Evolutionary conservation across 1,284 basidiomycete genomes (phyloP).

Genomic region (Ustilago crameri): DNA sequence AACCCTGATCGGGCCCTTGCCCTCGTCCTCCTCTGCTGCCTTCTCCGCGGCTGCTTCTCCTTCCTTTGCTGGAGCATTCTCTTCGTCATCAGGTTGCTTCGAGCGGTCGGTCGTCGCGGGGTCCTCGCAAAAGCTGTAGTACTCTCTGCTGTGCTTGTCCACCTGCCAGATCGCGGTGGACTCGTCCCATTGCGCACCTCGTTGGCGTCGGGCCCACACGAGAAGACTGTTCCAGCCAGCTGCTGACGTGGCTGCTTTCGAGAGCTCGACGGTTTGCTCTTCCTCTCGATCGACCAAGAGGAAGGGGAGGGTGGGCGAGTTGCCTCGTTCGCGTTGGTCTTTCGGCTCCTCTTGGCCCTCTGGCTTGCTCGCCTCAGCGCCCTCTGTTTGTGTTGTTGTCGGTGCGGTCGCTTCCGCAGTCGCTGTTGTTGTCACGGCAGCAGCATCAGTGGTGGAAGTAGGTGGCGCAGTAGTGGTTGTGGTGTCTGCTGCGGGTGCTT

Average conservation of each 20-base stretch:
- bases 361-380: background rate
- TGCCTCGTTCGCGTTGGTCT: slow-evolving; percentile 26
- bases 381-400: background rate
- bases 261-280: slow-evolving; percentile 28
- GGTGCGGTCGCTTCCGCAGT: background rate
- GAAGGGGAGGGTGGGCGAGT: slow-evolving; percentile 38
- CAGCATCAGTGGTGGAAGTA: background rate
- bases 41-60: background rate
- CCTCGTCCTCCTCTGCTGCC: slow-evolving; percentile 15
- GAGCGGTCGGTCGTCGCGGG: slow-evolving; percentile 25
- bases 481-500: background rate
- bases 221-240: slow-evolving; percentile 62
- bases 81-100: slow-evolving; percentile 14
- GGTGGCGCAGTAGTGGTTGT: background rate
- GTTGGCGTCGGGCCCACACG: slow-evolving; percentile 54
- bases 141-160: slow-evolving; percentile 42
- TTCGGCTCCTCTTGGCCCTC: slow-evolving; percentile 2
- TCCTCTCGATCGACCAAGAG: slow-evolving; percentile 24
- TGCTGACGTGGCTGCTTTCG: slow-evolving; percentile 51
- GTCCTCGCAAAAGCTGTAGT: slow-evolving; percentile 44
- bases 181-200: slow-evolving; percentile 61
- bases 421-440: background rate
- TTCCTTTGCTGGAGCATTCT: background rate
- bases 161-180: slow-evolving; percentile 54
- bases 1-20: slow-evolving; percentile 23